These are phyloP conservation scores for Noccaea caerulescens DNA, from an alignment of 345 rosid species.

Conservation along the genomic window DNA sequence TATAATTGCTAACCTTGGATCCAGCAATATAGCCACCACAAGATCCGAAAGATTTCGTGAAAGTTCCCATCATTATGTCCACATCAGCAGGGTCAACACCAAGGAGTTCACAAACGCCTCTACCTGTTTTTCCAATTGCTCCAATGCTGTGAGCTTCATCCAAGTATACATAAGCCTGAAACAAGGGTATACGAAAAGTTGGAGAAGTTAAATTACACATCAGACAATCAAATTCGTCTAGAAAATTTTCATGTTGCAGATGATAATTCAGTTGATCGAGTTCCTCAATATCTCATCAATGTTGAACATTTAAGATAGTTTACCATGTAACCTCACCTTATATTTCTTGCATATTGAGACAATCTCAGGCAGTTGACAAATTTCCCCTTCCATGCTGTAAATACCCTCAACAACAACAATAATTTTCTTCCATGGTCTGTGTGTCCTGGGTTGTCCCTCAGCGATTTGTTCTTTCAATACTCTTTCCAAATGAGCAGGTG, in stretches of 20 bases:
- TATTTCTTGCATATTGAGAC: constrained; percentile 88
- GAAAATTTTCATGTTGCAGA: constrained; percentile 12
- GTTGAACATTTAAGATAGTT: constrained; percentile 1
- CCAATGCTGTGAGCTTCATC: constrained; percentile 99
- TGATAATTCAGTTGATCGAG: not conserved
- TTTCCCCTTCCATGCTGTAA: constrained; percentile 96
- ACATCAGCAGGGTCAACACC: constrained; percentile 92
- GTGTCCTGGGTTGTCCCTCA: constrained; percentile 91
- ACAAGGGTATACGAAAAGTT: constrained; percentile 14
- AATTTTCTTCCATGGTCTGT: constrained; percentile 95
- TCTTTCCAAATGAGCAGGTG: constrained; percentile 91
- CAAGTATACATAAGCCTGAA: constrained; percentile 80
- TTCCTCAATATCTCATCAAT: constrained; percentile 7
- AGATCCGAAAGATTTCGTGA: constrained; percentile 96
- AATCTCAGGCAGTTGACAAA: constrained; percentile 91
- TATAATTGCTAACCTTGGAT: constrained; percentile 65
- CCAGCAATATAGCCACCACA: constrained; percentile 98
- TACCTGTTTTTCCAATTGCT: constrained; percentile 91
- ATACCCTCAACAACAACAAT: constrained; percentile 88
- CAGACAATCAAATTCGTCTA: constrained; percentile 20
- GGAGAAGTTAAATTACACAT: not conserved
- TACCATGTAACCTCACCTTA: constrained; percentile 57
- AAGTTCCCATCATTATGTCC: constrained; percentile 99
- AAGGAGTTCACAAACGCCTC: constrained; percentile 94
- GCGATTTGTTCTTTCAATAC: constrained; percentile 93